Conservation (phyloP, 2,329 filamentous ascomycete genomes). For the Neofusicoccum parvum region DNA sequence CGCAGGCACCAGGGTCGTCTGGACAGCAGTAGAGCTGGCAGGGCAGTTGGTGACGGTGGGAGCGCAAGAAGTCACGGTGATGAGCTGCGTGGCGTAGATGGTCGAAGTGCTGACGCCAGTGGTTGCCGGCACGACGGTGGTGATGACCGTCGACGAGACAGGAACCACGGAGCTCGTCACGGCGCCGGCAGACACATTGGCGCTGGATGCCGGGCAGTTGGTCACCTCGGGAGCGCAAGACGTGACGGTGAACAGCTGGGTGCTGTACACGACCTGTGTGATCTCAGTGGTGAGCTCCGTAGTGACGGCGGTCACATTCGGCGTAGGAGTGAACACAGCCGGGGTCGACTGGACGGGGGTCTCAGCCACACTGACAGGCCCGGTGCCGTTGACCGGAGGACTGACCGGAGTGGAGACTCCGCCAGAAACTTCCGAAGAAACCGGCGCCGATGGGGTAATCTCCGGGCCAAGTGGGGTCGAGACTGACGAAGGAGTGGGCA, state of each 20-base stretch:
- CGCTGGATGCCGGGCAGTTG: conserved; percentile 27
- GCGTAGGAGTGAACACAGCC: neutral
- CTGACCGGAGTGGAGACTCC: neutral
- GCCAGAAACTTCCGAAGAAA: conserved; percentile 1
- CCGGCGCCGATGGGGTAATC: neutral
- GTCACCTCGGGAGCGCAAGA: conserved; percentile 10
- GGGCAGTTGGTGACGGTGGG: conserved; percentile 18
- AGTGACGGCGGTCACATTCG: neutral
- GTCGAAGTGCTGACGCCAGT: neutral
- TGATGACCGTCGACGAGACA: neutral
- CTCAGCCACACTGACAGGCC: neutral
- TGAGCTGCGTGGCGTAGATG: conserved; percentile 11
- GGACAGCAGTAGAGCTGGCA: conserved; percentile 7
- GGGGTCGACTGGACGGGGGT: neutral
- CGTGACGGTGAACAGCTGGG: conserved; percentile 5
- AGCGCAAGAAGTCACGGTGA: conserved; percentile 16
- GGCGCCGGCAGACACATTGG: conserved; percentile 4
- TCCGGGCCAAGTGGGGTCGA: conserved; percentile 3
- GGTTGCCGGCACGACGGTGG: conserved; percentile 1
- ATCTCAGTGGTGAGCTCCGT: conserved; percentile 5
- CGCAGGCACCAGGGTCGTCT: conserved; percentile 7
- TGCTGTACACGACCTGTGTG: conserved; percentile 14
- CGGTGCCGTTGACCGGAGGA: neutral
- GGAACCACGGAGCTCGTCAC: neutral
- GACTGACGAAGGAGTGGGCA: neutral